Evolutionary conservation across 2,329 filamentous ascomycete genomes (phyloP), one percentile per base, ranked within the genome.

Genomic region (Lachnellula cervina): DNA sequence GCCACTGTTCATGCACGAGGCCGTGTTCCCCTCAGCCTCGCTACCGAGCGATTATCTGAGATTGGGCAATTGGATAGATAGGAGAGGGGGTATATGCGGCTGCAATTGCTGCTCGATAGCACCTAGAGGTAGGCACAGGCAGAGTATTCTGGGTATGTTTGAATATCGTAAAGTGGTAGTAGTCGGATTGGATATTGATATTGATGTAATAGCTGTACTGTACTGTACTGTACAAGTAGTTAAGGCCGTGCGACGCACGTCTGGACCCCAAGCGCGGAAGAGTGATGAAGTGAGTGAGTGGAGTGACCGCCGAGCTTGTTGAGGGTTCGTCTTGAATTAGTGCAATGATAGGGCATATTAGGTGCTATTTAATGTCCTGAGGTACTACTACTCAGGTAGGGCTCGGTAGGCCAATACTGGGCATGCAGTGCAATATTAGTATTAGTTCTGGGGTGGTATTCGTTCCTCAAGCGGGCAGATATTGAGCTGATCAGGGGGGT

Each of bases 11-110:
- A 59, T 59, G 44, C 44, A 46, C 14, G 44, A 49, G 56, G 58
- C 61, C 58, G 57, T 57, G 57, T 57, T 52, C 57, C 54, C 55
- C 57, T 66, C 65, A 67, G 65, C 65, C 64, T 68, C 60, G 61
- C 58, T 65, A 61, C 55, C 55, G 48, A 51, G 59, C 46, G 54
- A 40, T 50, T 51, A 37, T 34, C 52, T 49, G 54, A 59, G 56
- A 51, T 43, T 55, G 48, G 49, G 37, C 23, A 52, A 38, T n/a
- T 46, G 40, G 37, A 45, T 43, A 40, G 47, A n/a, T 21, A 43
- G 37, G 43, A 43, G 21, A 14, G 43, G 23, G 16, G 38, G 51
- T 23, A 52, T 32, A 40, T 51, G 50, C 37, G 51, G 34, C 32
- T 32, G 44, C 32, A n/a, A 45, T 46, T 17, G 14, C 44, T 46